Conservation (phyloP, 768 basidiomycete species). For the Tricholoma bakamatsutake region DNA sequence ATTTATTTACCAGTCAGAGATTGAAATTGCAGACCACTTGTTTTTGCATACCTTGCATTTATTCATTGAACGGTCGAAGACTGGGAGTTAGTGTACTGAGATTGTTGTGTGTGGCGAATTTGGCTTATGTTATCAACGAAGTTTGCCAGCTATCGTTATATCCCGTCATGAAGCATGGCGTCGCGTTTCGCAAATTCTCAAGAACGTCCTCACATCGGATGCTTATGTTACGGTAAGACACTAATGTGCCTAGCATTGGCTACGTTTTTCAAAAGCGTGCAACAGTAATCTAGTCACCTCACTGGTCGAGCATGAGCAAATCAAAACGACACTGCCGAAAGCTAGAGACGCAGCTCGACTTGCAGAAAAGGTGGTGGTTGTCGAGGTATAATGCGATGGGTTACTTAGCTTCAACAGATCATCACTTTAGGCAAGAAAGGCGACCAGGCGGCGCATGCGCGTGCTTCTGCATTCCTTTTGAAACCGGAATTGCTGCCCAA, state of each 20-base stretch:
- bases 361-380: constrained; percentile 73
- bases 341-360: constrained; percentile 87
- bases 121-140: constrained; percentile 11
- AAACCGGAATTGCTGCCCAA: constrained; percentile 69
- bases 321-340: constrained; percentile 93
- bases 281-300: constrained; percentile 89
- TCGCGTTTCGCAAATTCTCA: constrained; percentile 88
- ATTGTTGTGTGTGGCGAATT: not conserved
- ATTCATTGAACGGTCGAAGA: not conserved
- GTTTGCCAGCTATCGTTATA: not conserved
- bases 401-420: constrained; percentile 42
- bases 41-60: no score
- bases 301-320: constrained; percentile 90
- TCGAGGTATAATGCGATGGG: not conserved
- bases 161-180: constrained; percentile 81
- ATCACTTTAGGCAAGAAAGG: constrained; percentile 92
- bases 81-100: not conserved
- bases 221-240: constrained; percentile 83
- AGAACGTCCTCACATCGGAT: constrained; percentile 88
- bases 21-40: not conserved
- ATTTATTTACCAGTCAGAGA: not conserved
- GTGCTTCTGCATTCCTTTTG: constrained; percentile 77
- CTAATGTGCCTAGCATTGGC: not conserved
- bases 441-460: constrained; percentile 57
- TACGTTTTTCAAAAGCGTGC: constrained; percentile 6